These are phyloP conservation scores for Mercurialis annua DNA, from an alignment of 345 rosid genomes.

Conservation along the genomic window DNA sequence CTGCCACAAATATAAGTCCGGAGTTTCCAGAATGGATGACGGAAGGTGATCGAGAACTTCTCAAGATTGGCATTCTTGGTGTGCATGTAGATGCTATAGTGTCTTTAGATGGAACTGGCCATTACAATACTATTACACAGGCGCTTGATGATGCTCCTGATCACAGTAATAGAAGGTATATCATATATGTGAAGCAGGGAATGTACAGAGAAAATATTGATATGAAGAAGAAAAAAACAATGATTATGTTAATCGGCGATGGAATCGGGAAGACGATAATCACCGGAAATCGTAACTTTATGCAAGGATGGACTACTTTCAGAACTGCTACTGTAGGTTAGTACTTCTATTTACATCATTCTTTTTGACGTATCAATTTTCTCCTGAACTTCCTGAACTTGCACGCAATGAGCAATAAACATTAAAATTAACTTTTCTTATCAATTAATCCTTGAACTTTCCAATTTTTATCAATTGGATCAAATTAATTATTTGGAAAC, in stretches of 20 bases:
- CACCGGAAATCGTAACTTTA: constrained; percentile 24
- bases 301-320: constrained; percentile 37
- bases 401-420: too few species aligned
- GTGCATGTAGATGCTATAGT: constrained; percentile 27
- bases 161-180: constrained; percentile 18
- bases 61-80: constrained; percentile 4
- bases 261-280: constrained; percentile 32
- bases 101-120: constrained; percentile 29
- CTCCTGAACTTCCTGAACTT: neutral
- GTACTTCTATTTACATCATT: neutral
- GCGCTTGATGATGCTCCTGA: constrained; percentile 29
- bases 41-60: constrained; percentile 44
- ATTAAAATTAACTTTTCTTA: too few species aligned
- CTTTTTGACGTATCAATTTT: too few species aligned
- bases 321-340: constrained; percentile 34
- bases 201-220: constrained; percentile 30
- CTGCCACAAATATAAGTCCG: constrained; percentile 5
- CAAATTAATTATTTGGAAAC: too few species aligned
- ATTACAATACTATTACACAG: constrained; percentile 22
- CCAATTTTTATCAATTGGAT: too few species aligned
- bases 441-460: too few species aligned
- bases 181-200: constrained; percentile 30
- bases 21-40: constrained; percentile 61
- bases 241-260: constrained; percentile 30
- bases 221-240: constrained; percentile 32